Conservation (phyloP, 176 grass and related monocot species). For the bread wheat (Triticum aestivum) region DNA sequence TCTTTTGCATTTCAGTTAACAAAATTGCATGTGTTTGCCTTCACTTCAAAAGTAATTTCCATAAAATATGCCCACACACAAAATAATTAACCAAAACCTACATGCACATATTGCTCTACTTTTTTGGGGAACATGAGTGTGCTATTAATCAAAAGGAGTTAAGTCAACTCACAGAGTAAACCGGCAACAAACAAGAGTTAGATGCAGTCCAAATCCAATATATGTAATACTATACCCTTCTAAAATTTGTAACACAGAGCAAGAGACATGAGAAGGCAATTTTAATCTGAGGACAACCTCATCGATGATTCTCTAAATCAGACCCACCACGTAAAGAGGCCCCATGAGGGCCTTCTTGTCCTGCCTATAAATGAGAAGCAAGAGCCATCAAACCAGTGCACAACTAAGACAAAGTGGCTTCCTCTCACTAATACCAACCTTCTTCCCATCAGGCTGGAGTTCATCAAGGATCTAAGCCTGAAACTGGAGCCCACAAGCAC, state of each 20-base stretch:
- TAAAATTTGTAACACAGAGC: background rate
- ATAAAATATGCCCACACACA: background rate
- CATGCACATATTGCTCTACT: background rate
- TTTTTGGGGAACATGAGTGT: background rate
- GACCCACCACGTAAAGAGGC: conserved; percentile 7
- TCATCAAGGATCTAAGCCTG: conserved; percentile 29
- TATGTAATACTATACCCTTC: background rate
- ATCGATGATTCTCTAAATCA: conserved; percentile 11
- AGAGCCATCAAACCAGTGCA: conserved; percentile 50
- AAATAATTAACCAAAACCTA: background rate
- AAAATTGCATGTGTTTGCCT: background rate
- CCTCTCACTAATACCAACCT: conserved; percentile 20
- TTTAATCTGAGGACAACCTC: background rate
- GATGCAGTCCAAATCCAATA: conserved; percentile 21
- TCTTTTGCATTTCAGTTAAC: background rate
- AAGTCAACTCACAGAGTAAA: background rate
- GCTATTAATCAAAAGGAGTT: background rate
- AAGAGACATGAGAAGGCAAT: background rate
- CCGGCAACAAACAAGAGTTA: background rate
- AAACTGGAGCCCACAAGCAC: conserved; percentile 38
- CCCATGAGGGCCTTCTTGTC: conserved; percentile 3
- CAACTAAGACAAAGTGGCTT: conserved; percentile 36
- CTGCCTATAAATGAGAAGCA: conserved; percentile 68
- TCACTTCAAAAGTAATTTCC: background rate
- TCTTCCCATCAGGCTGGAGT: conserved; percentile 33